Evolutionary conservation across 169 alveolate species (phyloP).

Genomic region (Babesia bovis): DNA sequence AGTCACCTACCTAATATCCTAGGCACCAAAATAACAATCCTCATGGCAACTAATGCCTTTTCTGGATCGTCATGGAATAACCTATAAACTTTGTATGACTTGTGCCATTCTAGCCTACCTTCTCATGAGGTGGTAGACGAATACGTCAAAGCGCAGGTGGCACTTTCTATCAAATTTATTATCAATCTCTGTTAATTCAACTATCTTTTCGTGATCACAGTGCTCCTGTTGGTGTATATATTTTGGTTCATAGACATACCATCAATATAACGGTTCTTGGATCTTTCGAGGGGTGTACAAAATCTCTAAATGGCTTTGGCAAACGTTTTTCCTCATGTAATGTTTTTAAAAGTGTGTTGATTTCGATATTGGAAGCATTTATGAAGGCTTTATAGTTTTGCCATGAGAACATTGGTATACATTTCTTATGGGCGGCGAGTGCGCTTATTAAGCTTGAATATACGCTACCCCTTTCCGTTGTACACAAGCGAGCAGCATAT

Average conservation of each 20-base stretch:
- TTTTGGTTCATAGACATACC: neutral
- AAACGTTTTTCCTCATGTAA: neutral
- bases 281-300: slow-evolving; percentile 18
- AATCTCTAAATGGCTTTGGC: slow-evolving; percentile 30
- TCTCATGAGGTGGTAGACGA: slow-evolving; percentile 11
- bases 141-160: slow-evolving; percentile 45
- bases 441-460: slow-evolving; percentile 52
- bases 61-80: neutral
- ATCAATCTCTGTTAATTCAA: slow-evolving; percentile 6
- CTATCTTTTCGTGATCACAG: neutral
- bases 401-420: slow-evolving; percentile 16
- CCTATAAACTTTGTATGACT: neutral
- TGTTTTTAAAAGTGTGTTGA: neutral
- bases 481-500: slow-evolving; percentile 41
- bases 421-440: slow-evolving; percentile 23
- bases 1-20: slow-evolving; percentile 11
- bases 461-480: slow-evolving; percentile 42
- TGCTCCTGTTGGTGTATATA: neutral
- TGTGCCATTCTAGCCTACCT: neutral
- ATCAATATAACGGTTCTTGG: slow-evolving; percentile 33
- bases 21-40: slow-evolving; percentile 1
- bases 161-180: slow-evolving; percentile 4
- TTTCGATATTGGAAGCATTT: neutral
- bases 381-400: neutral
- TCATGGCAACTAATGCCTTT: neutral